A percentile compares a stretch with the other conserved stretches of the same genome.
These are phyloP conservation scores for Phytophthora europaea DNA, from an alignment of 352 stramenopile genomes.

Conservation along the genomic window DNA sequence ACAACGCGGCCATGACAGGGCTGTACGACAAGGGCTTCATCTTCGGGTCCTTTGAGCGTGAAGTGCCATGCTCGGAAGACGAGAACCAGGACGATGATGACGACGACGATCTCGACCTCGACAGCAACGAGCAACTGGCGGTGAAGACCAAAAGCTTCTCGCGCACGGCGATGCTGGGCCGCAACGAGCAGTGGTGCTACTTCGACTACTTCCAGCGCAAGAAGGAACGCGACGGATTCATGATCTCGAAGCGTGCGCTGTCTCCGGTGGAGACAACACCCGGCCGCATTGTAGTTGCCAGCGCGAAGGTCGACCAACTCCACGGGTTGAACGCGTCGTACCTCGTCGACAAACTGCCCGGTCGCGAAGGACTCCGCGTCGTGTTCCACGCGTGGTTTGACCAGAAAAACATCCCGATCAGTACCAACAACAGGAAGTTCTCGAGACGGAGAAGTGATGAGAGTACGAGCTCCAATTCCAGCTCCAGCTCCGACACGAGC, in stretches of 20 bases:
- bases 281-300: constrained; percentile 11
- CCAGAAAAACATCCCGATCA: neutral
- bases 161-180: constrained; percentile 9
- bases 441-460: neutral
- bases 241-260: constrained; percentile 30
- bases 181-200: constrained; percentile 38
- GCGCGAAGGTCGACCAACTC: constrained; percentile 39
- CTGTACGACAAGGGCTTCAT: constrained; percentile 39
- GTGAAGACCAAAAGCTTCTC: constrained; percentile 42
- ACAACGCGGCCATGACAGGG: constrained; percentile 34
- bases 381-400: constrained; percentile 43
- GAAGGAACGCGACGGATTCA: constrained; percentile 25
- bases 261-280: constrained; percentile 5
- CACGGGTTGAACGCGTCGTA: constrained; percentile 37
- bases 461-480: neutral
- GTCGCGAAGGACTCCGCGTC: constrained; percentile 29
- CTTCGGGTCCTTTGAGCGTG: constrained; percentile 34
- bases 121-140: constrained; percentile 21
- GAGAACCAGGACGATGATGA: neutral
- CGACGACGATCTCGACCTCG: neutral
- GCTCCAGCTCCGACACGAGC: neutral
- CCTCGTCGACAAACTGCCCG: constrained; percentile 34
- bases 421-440: neutral
- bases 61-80: neutral
- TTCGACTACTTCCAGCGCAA: constrained; percentile 32